Evolutionary conservation across 805 yeast genomes (phyloP), one percentile per base, ranked within the genome.

Genomic region (Candida mattraensis): DNA sequence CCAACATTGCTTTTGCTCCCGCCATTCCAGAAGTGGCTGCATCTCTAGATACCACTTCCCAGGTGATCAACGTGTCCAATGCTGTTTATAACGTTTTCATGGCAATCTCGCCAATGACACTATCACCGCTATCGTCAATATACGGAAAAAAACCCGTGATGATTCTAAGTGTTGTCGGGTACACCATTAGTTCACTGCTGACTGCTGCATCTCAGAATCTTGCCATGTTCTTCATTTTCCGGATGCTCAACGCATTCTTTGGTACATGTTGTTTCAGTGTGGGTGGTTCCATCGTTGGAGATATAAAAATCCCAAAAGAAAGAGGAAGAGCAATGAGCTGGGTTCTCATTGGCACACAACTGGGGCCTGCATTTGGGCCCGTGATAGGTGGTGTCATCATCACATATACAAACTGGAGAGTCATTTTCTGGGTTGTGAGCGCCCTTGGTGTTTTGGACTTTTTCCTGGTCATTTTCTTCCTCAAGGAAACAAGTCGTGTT

Each of bases 201-300:
- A 48, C 50, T 5, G 80, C 76, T 0, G 63, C 69, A 2, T 69
- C 80, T 1, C 72, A 60, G 19, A 67, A 77, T 44, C 48, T 77
- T 26, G 72, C 76, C 4, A 74, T 73, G 77, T 76, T 75, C 51
- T 72, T 65, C 34, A 60, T 76, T 0, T 75, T 75, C 42, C 55
- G 83, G 48, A 64, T 72, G 4, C 33, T 67, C 9, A 59, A 71
- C n/a, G 81, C 77, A 0, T 47, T 77, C 7, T 69, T 71, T 48
- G 82, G 80, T 5, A 74, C 81, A 2, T 65, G 77, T 0, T 74
- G 75, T 40, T 74, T 76, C 54, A 59, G 74, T 24, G 62, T 75
- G 18, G 80, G 80, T 3, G 78, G 78, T 3, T 63, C 66, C 13
- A 61, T 74, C 8, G 58, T 76, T 10, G 72, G 74, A 13, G 83